Evolutionary conservation across 495 filamentous ascomycete genomes (phyloP), one percentile per base, ranked within the genome.

Genomic region (Trichoderma asperelloides): DNA sequence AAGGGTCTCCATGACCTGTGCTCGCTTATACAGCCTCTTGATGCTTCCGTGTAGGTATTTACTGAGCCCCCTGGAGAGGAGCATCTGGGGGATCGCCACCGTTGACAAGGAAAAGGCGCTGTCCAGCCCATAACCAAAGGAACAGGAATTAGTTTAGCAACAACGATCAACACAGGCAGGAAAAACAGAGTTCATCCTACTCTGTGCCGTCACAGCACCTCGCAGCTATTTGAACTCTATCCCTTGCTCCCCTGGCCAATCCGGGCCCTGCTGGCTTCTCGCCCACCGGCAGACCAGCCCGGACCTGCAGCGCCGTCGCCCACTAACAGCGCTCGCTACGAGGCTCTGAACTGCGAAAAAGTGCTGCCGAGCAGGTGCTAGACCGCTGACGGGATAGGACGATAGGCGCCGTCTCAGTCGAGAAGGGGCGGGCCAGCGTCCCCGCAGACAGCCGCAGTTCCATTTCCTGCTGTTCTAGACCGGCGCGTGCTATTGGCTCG

Each of bases 161-260:
- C 18, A 47, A 16, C 4, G 21, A 51, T 9, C n/a, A 51, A 23
- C n/a, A 21, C 18, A 21, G 4, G n/a, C 9, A 11, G n/a, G 21
- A 23, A 16, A 47, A 51, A 51, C 18, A 23, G 47, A 51, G 47
- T 51, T 51, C 33, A 37, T 37, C 33, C 21, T 51, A 23, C 18
- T 23, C n/a, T 51, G 47, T 21, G 47, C 47, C 47, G 21, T 8
- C 47, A 45, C 47, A 51, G 47, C 55, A 27, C 15, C 8, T 60
- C 55, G 55, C 27, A 30, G 55, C 27, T 60, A 60, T 60, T 37
- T 60, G 55, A 60, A 60, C 55, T 60, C 55, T 60, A 60, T 60
- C 55, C 55, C 55, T 18, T 60, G 55, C 55, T 30, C 25, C 16
- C 25, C 27, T 16, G 25, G 55, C 55, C 55, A 60, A 60, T 60